These are phyloP conservation scores for Trypanosoma conorhini DNA, from an alignment of 208 protist genomes.

Conservation along the genomic window DNA sequence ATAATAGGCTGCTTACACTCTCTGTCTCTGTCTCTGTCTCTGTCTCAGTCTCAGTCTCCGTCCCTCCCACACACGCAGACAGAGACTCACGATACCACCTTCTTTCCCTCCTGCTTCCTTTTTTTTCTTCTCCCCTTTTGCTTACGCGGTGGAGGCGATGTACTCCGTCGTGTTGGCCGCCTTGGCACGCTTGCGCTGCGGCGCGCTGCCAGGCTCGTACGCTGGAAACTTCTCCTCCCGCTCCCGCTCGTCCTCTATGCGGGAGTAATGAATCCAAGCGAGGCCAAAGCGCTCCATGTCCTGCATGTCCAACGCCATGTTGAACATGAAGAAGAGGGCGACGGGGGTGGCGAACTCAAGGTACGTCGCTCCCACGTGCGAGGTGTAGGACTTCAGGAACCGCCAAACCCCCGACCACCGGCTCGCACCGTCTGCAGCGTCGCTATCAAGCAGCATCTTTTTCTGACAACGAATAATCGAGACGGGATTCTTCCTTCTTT, in stretches of 20 bases:
- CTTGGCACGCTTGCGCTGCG: constrained; percentile 64
- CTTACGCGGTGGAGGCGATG: constrained; percentile 47
- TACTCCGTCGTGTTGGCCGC: constrained; percentile 73
- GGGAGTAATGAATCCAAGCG: constrained; percentile 63
- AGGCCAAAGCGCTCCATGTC: constrained; percentile 84
- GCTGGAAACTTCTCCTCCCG: constrained; percentile 80
- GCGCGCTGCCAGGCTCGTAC: constrained; percentile 62
- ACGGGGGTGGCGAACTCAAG: constrained; percentile 57
- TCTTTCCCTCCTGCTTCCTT: too few relatives aligned
- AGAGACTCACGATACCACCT: too few relatives aligned
- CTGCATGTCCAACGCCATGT: constrained; percentile 50
- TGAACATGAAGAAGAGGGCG: constrained; percentile 48
- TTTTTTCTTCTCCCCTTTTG: not conserved
- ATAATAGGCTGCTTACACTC: not conserved
- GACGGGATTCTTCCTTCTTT: not conserved
- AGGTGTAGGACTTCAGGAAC: constrained; percentile 60
- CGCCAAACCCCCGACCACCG: constrained; percentile 10
- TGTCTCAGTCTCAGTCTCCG: too few relatives aligned
- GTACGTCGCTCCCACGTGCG: constrained; percentile 45
- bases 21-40: not conserved
- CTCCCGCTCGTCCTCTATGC: constrained; percentile 58
- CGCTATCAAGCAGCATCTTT: constrained; percentile 21
- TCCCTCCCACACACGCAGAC: too few relatives aligned
- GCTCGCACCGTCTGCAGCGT: constrained; percentile 3
- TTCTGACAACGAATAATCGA: not conserved